Evolutionary conservation across 495 filamentous ascomycete species (phyloP), one percentile per base, ranked within the genome.

Genomic region (Aspergillus bertholletiae): DNA sequence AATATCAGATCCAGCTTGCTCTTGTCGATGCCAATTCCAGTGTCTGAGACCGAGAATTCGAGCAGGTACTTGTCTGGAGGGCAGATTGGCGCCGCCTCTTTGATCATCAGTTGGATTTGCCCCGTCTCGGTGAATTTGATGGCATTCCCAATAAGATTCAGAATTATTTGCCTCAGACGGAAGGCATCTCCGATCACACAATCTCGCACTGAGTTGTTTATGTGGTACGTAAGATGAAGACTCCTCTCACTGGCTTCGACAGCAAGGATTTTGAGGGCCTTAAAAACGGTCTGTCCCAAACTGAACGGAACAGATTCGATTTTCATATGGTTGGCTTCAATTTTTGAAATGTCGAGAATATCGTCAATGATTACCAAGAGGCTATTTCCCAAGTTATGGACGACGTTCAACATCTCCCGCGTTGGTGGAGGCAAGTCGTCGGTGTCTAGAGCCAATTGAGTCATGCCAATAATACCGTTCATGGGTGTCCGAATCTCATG

Each of bases 251-350:
- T 97, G 18, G 94, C 94, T 72, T 94, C 94, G 51, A 96, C 92
- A 8, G 94, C 90, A 44, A 99, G 73, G 0, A 93, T 96, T 71
- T 99, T 99, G 53, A 99, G 79, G 20, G 94, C 94, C 56, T 96
- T 97, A 82, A 99, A 99, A 23, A 99, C 92, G 7, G 92, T 96
- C 41, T 92, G 90, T 39, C 94, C 85, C 48, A 97, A 78, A 0
- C 94, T 97, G 73, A 97, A 99, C 12, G 92, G 92, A 61, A 97
- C 96, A 65, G 92, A 89, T 65, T 99, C 94, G 76, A 99, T 95
- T 17, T 96, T 89, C 95, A 99, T 97, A n/a, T 95, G 86, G 67
- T 97, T 93, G 20, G 94, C 94, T 72, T 99, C 94, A 59, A 99
- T 99, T 84, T 99, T 99, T 5, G 91, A 96, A 57, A 99, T 89